A percentile compares a stretch with the other conserved stretches of the same genome.
Evolutionary conservation across 192 early-diverging fungal species (phyloP).

Genomic region (Podila verticillata): DNA sequence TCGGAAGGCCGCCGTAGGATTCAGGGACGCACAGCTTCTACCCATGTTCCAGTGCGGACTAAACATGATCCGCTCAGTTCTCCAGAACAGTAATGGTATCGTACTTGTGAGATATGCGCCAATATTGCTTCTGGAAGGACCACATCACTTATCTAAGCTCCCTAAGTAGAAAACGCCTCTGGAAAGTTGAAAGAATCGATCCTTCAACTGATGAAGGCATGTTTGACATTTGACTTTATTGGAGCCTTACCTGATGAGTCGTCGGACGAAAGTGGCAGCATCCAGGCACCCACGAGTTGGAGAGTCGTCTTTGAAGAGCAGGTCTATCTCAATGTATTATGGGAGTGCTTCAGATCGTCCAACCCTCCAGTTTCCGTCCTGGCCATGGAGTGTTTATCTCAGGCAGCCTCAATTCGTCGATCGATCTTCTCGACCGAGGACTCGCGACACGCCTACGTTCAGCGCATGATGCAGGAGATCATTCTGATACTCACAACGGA

Average conservation of each 20-base stretch:
- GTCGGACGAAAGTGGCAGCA: slow-evolving; percentile 36
- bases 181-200: slow-evolving; percentile 28
- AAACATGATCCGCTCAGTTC: slow-evolving; percentile 19
- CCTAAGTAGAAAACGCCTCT: slow-evolving; percentile 9
- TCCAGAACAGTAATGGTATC: slow-evolving; percentile 12
- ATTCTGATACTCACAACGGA: slow-evolving; percentile 69
- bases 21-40: slow-evolving; percentile 37
- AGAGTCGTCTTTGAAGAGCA: slow-evolving; percentile 32
- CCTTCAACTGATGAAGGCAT: slow-evolving; percentile 24
- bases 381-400: slow-evolving; percentile 79
- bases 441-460: slow-evolving; percentile 72
- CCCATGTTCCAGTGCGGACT: slow-evolving; percentile 36
- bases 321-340: slow-evolving; percentile 31
- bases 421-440: slow-evolving; percentile 81
- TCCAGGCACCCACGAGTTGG: slow-evolving; percentile 33
- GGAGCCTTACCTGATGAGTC: slow-evolving; percentile 34
- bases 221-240: slow-evolving; percentile 42
- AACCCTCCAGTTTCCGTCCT: slow-evolving; percentile 12
- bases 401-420: slow-evolving; percentile 82
- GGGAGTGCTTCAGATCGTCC: slow-evolving; percentile 38
- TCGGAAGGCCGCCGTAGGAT: slow-evolving; percentile 38
- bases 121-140: background rate
- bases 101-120: no score
- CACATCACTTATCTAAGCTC: background rate
- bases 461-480: slow-evolving; percentile 74